A percentile compares a stretch with the other conserved stretches of the same genome.
Conservation (phyloP, 257 asterid species). For the Solanum etuberosum region DNA sequence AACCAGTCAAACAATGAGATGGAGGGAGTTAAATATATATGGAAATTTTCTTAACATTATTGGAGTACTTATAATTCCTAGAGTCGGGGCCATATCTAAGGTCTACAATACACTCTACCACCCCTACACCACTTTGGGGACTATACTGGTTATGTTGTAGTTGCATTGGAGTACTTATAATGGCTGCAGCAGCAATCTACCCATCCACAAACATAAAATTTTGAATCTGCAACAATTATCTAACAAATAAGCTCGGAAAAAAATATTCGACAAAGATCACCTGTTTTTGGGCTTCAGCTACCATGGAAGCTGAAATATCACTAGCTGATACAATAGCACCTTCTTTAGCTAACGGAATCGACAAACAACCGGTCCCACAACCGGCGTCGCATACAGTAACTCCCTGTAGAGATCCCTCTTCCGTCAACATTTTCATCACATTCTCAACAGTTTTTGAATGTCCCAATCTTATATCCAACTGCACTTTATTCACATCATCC, state of each 20-base stretch:
- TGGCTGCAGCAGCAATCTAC: neutral
- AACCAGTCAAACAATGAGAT: neutral
- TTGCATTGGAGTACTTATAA: neutral
- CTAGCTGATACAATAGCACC: slow-evolving; percentile 82
- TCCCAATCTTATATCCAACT: slow-evolving; percentile 68
- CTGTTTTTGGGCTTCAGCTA: slow-evolving; percentile 79
- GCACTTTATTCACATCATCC: slow-evolving; percentile 77
- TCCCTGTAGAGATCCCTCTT: slow-evolving; percentile 61
- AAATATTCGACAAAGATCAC: slow-evolving; percentile 9
- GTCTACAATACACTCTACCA: neutral
- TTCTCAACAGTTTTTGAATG: slow-evolving; percentile 84
- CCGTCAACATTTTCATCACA: slow-evolving; percentile 69
- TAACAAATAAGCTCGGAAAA: neutral
- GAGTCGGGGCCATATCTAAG: neutral
- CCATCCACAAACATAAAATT: neutral
- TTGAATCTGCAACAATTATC: neutral
- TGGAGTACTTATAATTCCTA: neutral
- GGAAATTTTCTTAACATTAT: neutral
- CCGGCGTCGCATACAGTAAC: slow-evolving; percentile 90
- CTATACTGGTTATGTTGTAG: neutral
- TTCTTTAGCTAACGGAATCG: slow-evolving; percentile 86
- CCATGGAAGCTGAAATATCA: slow-evolving; percentile 95
- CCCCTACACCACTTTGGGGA: neutral
- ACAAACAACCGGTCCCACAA: slow-evolving; percentile 76
- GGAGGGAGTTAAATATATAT: neutral